These are phyloP conservation scores for Earliella scabrosa DNA, from an alignment of 1,284 basidiomycete species.

Conservation along the genomic window DNA sequence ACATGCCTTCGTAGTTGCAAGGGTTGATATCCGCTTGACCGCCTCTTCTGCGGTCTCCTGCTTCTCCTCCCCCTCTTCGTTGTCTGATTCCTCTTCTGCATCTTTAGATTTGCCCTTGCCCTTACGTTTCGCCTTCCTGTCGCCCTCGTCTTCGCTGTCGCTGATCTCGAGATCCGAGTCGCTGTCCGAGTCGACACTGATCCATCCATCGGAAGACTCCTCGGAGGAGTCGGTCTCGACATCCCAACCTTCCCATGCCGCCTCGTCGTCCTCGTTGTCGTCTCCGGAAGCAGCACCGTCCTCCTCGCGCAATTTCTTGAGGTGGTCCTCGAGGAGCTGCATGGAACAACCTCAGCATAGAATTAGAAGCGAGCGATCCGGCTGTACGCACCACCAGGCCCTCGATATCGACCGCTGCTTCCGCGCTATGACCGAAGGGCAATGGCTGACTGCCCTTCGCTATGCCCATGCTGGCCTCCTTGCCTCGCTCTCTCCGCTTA, in stretches of 20 bases:
- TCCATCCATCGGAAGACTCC: constrained; percentile 83
- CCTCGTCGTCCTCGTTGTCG: constrained; percentile 69
- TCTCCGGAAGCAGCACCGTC: constrained; percentile 57
- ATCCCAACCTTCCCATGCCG: constrained; percentile 92
- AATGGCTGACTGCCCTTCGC: constrained; percentile 64
- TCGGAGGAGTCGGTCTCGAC: constrained; percentile 64
- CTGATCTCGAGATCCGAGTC: constrained; percentile 77
- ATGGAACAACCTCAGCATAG: background rate
- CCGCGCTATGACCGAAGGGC: constrained; percentile 80
- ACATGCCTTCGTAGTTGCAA: constrained; percentile 80
- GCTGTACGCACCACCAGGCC: constrained; percentile 73
- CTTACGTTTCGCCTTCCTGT: constrained; percentile 40
- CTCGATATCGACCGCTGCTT: constrained; percentile 87
- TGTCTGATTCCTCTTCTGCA: constrained; percentile 23
- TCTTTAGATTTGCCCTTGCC: constrained; percentile 30
- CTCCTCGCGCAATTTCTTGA: constrained; percentile 71
- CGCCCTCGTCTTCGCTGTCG: constrained; percentile 84
- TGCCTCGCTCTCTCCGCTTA: constrained; percentile 88
- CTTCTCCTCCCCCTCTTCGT: constrained; percentile 22
- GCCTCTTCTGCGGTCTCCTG: constrained; percentile 31
- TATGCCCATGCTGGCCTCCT: constrained; percentile 82
- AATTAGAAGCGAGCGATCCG: background rate
- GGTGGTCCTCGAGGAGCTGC: constrained; percentile 85
- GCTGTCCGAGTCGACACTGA: constrained; percentile 80
- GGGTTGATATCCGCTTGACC: constrained; percentile 51